Conservation (phyloP, 2,329 filamentous ascomycete species). For the Cladophialophora bantiana region DNA sequence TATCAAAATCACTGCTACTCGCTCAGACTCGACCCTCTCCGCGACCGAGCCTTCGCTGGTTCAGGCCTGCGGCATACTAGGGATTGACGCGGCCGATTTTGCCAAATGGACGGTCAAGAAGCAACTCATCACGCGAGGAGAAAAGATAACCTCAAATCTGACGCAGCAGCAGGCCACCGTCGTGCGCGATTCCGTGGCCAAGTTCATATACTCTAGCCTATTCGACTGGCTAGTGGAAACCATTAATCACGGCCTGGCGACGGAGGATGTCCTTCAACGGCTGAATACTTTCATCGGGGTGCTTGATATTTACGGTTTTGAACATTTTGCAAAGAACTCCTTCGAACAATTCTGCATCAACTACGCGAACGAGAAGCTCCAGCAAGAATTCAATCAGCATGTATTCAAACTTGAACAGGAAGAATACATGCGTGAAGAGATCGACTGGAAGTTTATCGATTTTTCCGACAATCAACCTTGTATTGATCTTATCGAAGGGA, state of each 20-base stretch:
- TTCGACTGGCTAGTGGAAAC: slow-evolving; percentile 99
- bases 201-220: slow-evolving; percentile 97
- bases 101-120: slow-evolving; percentile 99
- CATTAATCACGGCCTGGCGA: slow-evolving; percentile 89
- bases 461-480: slow-evolving; percentile 99
- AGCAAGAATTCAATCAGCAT: slow-evolving; percentile 99
- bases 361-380: slow-evolving; percentile 98
- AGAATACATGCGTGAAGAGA: slow-evolving; percentile 93
- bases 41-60: slow-evolving; percentile 81
- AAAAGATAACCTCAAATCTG: slow-evolving; percentile 96
- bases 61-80: slow-evolving; percentile 82
- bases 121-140: slow-evolving; percentile 91
- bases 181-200: slow-evolving; percentile 95
- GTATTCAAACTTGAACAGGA: slow-evolving; percentile 99
- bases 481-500: slow-evolving; percentile 97
- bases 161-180: slow-evolving; percentile 92
- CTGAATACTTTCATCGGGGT: slow-evolving; percentile 95
- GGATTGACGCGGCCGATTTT: slow-evolving; percentile 84
- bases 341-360: slow-evolving; percentile 99
- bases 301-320: slow-evolving; percentile 98
- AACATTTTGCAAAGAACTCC: slow-evolving; percentile 99
- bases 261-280: slow-evolving; percentile 81
- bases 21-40: slow-evolving; percentile 84
- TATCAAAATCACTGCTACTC: slow-evolving; percentile 89
- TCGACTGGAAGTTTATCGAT: slow-evolving; percentile 99